Evolutionary conservation across 768 basidiomycete species (phyloP).

Genomic region (Naganishia vishniacii): DNA sequence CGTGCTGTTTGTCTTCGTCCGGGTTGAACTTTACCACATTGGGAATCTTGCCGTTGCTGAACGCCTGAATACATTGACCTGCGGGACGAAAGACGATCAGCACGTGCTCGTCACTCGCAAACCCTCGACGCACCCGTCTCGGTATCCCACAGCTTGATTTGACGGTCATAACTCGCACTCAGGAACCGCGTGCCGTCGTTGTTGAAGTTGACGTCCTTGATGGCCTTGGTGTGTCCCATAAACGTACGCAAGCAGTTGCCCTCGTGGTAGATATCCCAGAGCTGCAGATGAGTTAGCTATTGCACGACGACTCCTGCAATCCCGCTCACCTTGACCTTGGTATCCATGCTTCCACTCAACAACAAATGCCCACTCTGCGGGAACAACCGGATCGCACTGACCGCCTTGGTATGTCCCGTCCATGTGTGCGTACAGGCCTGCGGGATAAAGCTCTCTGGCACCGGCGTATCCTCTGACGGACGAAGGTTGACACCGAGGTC

Average conservation of each 20-base stretch:
- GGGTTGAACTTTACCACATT: slow-evolving; percentile 94
- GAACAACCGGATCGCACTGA: slow-evolving; percentile 87
- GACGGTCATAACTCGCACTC: slow-evolving; percentile 88
- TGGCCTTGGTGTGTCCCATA: slow-evolving; percentile 91
- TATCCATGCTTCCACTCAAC: slow-evolving; percentile 94
- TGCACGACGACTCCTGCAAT: no score
- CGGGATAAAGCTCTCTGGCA: slow-evolving; percentile 78
- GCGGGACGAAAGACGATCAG: neutral
- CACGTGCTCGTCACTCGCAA: neutral
- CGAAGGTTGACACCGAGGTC: slow-evolving; percentile 80
- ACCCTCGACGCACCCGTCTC: slow-evolving; percentile 61
- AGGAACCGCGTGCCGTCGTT: slow-evolving; percentile 86
- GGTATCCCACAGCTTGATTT: slow-evolving; percentile 99
- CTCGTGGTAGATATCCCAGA: slow-evolving; percentile 97
- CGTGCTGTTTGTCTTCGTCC: slow-evolving; percentile 88
- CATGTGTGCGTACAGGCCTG: slow-evolving; percentile 95
- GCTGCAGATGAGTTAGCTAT: slow-evolving; percentile 53
- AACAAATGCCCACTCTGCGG: slow-evolving; percentile 88
- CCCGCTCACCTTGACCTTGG: slow-evolving; percentile 79
- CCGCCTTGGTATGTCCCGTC: slow-evolving; percentile 95
- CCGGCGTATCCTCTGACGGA: slow-evolving; percentile 67
- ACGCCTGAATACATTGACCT: slow-evolving; percentile 88
- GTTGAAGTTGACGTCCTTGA: slow-evolving; percentile 92
- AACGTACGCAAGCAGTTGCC: slow-evolving; percentile 95
- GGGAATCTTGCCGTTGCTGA: slow-evolving; percentile 95